Evolutionary conservation across 192 early-diverging fungal genomes (phyloP), one percentile per base, ranked within the genome.

Genomic region (Backusella tuberculispora): DNA sequence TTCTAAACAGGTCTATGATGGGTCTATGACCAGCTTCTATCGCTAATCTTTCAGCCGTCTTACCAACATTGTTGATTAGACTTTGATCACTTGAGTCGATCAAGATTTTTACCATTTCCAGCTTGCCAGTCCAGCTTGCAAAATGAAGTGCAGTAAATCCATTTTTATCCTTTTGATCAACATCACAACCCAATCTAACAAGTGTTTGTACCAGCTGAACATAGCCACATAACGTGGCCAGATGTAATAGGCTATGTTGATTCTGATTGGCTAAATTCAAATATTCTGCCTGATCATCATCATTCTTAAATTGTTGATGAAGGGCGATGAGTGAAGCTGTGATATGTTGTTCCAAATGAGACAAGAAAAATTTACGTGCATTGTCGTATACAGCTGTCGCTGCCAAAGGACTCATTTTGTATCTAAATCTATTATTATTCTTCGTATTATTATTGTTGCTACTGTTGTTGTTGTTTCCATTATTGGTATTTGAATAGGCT

Each of bases 91-190:
- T 37, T 3, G n/a, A 24, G 26, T 65, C 76, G 5, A 88, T 48
- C 5, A 90, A 77, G 66, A 80, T 47, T 72, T 83, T 83, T 8
- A 86, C 86, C 34, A 88, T 78, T 4, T 80, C 77, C 21, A 43
- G 42, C 5, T 86, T 80, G 17, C 85, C 85, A 69, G 81, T 82
- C 83, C 87, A 86, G 64, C 80, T 78, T 8, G 85, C 87, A 83
- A 88, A 87, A 77, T 90, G 89, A 73, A 90, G 68, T 1, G 89
- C 81, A 21, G 85, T 90, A 79, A 86, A 85, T 0, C 81, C 84
- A 72, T 85, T 90, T 43, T 84, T 73, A 70, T 90, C 89, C 5
- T 47, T 43, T 8, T 80, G 81, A 44, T 90, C 76, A 21, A 86
- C 24, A 38, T 66, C 70, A 38, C 72, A 76, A 15, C 78, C 78